These are phyloP conservation scores for Septoria linicola DNA, from an alignment of 2,329 filamentous ascomycete genomes.

Conservation along the genomic window DNA sequence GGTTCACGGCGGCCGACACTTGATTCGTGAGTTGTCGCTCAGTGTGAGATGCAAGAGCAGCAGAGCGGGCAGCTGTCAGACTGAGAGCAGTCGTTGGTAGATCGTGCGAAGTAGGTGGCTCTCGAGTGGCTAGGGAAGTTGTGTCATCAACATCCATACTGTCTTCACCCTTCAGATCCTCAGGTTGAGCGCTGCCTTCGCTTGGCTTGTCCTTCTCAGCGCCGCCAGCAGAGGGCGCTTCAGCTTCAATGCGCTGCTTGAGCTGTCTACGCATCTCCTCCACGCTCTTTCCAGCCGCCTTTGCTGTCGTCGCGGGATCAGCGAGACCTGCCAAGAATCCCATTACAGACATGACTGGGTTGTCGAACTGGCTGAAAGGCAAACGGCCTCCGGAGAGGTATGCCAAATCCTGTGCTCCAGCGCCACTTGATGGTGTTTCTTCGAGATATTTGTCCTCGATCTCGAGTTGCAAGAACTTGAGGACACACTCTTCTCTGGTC, in stretches of 20 bases:
- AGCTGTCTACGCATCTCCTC: slow-evolving; percentile 80
- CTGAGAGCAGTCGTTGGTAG: slow-evolving; percentile 76
- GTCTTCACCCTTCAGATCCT: slow-evolving; percentile 48
- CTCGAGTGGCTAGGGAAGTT: slow-evolving; percentile 50
- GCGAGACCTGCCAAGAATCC: slow-evolving; percentile 89
- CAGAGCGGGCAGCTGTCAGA: slow-evolving; percentile 78
- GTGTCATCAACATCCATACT: slow-evolving; percentile 60
- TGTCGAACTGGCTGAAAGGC: slow-evolving; percentile 89
- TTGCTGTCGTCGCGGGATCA: slow-evolving; percentile 85
- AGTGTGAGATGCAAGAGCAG: slow-evolving; percentile 88
- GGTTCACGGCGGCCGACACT: slow-evolving; percentile 86
- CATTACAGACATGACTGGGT: slow-evolving; percentile 94
- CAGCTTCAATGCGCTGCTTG: slow-evolving; percentile 72
- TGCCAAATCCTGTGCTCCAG: slow-evolving; percentile 53
- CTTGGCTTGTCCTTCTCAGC: slow-evolving; percentile 44
- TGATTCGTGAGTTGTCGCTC: slow-evolving; percentile 95
- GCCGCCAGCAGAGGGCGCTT: slow-evolving; percentile 41
- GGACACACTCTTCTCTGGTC: slow-evolving; percentile 90
- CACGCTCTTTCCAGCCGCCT: slow-evolving; percentile 83
- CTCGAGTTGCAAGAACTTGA: slow-evolving; percentile 93
- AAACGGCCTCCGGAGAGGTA: slow-evolving; percentile 71
- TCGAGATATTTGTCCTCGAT: slow-evolving; percentile 98
- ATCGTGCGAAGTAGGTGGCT: slow-evolving; percentile 41
- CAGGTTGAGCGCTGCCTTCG: slow-evolving; percentile 52
- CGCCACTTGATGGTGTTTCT: slow-evolving; percentile 54